phyloP scores from a whole-genome alignment of 768 basidiomycete species.

The Russula emetica region DNA sequence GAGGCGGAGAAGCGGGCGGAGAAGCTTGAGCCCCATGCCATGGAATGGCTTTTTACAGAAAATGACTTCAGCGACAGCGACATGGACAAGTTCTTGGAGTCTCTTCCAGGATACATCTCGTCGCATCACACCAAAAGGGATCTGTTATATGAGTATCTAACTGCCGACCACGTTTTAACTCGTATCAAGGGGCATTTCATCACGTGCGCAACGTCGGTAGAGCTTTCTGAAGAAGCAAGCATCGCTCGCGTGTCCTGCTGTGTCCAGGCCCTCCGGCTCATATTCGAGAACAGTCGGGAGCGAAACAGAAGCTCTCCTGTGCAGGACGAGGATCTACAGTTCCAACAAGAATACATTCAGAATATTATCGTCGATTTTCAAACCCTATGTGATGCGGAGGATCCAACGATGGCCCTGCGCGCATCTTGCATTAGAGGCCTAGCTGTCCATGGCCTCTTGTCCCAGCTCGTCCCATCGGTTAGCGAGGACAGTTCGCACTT shows the following conservation, averaged over 20 bases:
- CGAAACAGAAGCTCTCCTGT: neutral
- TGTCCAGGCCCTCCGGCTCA: constrained; percentile 2
- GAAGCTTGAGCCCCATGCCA: constrained; percentile 8
- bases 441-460: constrained; percentile 5
- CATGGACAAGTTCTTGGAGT: constrained; percentile 18
- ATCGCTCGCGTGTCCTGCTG: constrained; percentile 4
- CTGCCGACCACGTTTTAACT: neutral
- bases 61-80: constrained; percentile 16
- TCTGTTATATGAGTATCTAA: neutral
- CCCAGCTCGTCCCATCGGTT: neutral
- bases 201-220: constrained; percentile 9
- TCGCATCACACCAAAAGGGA: neutral
- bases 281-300: constrained; percentile 1
- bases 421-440: constrained; percentile 9
- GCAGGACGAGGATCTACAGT: neutral
- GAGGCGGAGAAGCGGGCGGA: neutral
- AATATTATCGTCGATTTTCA: neutral
- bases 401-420: constrained; percentile 2
- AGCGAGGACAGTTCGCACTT: neutral
- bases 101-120: constrained; percentile 16
- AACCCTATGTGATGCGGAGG: neutral
- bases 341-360: neutral
- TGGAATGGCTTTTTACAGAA: constrained; percentile 14
- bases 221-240: constrained; percentile 9
- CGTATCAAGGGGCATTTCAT: constrained; percentile 16